Evolutionary conservation across 805 yeast genomes (phyloP), one percentile per base, ranked within the genome.

Genomic region (Saccharomycopsis microspora): DNA sequence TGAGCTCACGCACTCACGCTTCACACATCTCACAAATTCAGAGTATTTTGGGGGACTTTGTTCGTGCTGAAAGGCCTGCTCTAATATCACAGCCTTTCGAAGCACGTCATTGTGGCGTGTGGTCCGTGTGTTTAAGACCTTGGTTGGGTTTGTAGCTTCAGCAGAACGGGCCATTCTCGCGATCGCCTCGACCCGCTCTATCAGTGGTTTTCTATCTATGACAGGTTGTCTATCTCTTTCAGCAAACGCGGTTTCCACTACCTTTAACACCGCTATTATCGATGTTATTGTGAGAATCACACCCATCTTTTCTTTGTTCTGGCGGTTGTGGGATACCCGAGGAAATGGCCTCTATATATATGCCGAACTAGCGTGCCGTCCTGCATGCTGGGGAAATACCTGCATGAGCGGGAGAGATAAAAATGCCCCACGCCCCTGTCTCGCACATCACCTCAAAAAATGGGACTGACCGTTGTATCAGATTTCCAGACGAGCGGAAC

Each of bases 1-100:
- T 19, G 19, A 41, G 8, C 11, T 19, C 11, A 42, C 43, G 32
- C 39, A 32, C n/a, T 44, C 47, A 9, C 43, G 47, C 36, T 44
- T 44, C 36, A 44, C 47, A 8, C 29, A n/a, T 36, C 9, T 28
- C 8, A 44, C 33, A 30, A 44, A 44, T 36, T 38, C 42, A 5
- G 28, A 9, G 30, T 29, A 39, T 30, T 37, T 41, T 43, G 39
- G 49, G n/a, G 34, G 30, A 33, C 39, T n/a, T 32, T 33, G n/a
- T 39, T 44, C 9, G 29, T 42, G 5, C 39, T 19, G 11, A 42
- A 38, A 7, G 10, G 52, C 49, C 19, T 46, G 49, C 32, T 49
- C 52, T 5, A 49, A 29, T 5, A 49, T 43, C 34, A 49, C 52
- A 30, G 50, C 50, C 29, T 45, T 47, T 19, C 52, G 27, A 7